A percentile compares a stretch with the other conserved stretches of the same genome.
Conservation (phyloP, 768 basidiomycete species). For the Boletus rubroflammeus region DNA sequence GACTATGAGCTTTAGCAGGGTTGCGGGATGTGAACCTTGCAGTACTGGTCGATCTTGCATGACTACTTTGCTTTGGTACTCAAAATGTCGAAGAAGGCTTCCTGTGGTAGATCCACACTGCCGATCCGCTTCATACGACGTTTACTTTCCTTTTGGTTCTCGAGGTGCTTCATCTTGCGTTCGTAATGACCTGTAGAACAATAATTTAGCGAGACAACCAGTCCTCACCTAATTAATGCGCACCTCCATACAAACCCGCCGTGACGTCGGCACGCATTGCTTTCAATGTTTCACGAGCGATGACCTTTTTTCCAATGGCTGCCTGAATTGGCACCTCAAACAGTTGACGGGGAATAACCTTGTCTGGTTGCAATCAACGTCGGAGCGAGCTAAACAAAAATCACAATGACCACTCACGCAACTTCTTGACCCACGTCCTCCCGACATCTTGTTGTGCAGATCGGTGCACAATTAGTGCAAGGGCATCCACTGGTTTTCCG, state of each 20-base stretch:
- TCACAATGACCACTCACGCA: conserved; percentile 55
- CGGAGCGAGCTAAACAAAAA: neutral
- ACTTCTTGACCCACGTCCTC: conserved; percentile 84
- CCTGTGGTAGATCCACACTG: conserved; percentile 86
- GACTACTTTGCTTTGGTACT: conserved; percentile 46
- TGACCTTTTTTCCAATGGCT: conserved; percentile 77
- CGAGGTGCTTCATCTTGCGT: conserved; percentile 84
- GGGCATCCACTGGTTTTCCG: conserved; percentile 84
- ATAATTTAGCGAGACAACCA: neutral
- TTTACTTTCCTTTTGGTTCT: conserved; percentile 93
- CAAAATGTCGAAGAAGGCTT: conserved; percentile 92
- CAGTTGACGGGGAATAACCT: conserved; percentile 87
- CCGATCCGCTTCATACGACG: conserved; percentile 85
- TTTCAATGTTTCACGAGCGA: conserved; percentile 85
- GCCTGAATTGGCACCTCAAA: conserved; percentile 98
- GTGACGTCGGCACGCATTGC: conserved; percentile 91
- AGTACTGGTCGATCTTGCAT: neutral
- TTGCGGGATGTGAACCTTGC: neutral
- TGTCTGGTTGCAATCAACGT: conserved; percentile 45
- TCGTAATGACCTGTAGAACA: conserved; percentile 72
- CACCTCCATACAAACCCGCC: conserved; percentile 88
- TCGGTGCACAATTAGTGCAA: conserved; percentile 87
- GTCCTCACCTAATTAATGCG: conserved; percentile 5
- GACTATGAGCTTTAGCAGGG: conserved; percentile 63
- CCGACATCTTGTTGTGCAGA: conserved; percentile 74